These are phyloP conservation scores for Acorus calamus DNA, from an alignment of 106 monocot species.

Conservation along the genomic window DNA sequence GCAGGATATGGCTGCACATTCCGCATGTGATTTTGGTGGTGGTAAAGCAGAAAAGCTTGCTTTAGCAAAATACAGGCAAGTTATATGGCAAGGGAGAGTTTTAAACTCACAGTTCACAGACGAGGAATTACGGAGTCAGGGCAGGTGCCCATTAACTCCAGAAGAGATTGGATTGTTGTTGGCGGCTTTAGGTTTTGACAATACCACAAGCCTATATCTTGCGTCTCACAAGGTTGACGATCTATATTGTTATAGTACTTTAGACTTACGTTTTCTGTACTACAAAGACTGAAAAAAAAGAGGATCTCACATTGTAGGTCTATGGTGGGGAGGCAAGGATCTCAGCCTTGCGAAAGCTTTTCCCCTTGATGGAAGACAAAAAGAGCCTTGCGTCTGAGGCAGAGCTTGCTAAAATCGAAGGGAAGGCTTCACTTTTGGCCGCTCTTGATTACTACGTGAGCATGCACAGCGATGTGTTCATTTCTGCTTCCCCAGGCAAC, in stretches of 20 bases:
- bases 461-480: conserved; percentile 84
- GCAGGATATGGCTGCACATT: conserved; percentile 99
- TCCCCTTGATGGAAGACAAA: conserved; percentile 91
- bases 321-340: conserved; percentile 90
- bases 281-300: not conserved
- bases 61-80: conserved; percentile 85
- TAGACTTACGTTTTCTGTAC: not conserved
- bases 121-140: conserved; percentile 69
- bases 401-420: conserved; percentile 70
- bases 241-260: not conserved
- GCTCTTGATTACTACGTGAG: conserved; percentile 93
- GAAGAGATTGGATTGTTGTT: conserved; percentile 89
- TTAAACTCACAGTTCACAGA: conserved; percentile 85
- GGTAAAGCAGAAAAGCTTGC: conserved; percentile 86
- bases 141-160: conserved; percentile 86
- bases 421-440: conserved; percentile 86
- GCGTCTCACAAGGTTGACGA: conserved; percentile 80
- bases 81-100: conserved; percentile 93
- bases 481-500: conserved; percentile 92
- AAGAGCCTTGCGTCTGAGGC: conserved; percentile 70
- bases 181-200: conserved; percentile 80
- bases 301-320: conserved; percentile 28
- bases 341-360: conserved; percentile 66
- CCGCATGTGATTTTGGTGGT: conserved; percentile 93
- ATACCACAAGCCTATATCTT: conserved; percentile 75